Evolutionary conservation across 2,329 filamentous ascomycete species (phyloP).

Genomic region (Arthrobotrys pseudoclavata): DNA sequence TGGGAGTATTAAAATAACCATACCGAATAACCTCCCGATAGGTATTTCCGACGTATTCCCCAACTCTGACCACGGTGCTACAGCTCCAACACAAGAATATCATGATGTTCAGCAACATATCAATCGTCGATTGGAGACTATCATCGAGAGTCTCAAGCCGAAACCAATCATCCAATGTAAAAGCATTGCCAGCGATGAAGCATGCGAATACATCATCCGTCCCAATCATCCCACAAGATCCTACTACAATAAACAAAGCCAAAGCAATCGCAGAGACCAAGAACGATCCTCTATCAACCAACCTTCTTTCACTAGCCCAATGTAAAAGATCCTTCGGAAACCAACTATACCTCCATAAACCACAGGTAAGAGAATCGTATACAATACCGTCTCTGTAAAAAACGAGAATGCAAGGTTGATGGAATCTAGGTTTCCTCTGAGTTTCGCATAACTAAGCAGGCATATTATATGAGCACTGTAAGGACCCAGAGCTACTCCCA

Average conservation of each 20-base stretch:
- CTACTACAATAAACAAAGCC: constrained; percentile 83
- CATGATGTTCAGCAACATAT: constrained; percentile 90
- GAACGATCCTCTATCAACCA: constrained; percentile 88
- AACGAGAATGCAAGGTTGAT: constrained; percentile 90
- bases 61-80: constrained; percentile 84
- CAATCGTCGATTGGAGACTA: constrained; percentile 91
- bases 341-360: constrained; percentile 83
- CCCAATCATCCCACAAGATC: constrained; percentile 87
- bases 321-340: constrained; percentile 84
- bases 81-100: constrained; percentile 90
- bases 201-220: constrained; percentile 92
- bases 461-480: constrained; percentile 81
- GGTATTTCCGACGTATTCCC: constrained; percentile 74
- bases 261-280: constrained; percentile 80
- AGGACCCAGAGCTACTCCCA: constrained; percentile 83
- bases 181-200: constrained; percentile 90
- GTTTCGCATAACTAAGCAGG: constrained; percentile 79
- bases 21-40: constrained; percentile 77
- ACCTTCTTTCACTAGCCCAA: constrained; percentile 84
- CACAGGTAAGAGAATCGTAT: constrained; percentile 83
- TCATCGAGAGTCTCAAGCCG: constrained; percentile 89
- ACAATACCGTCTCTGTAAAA: constrained; percentile 88
- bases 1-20: constrained; percentile 82
- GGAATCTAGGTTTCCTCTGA: constrained; percentile 73
- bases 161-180: constrained; percentile 81